Base-by-base conservation (phyloP, 2,329 filamentous ascomycete species). In the Byssothecium circinans region DNA sequence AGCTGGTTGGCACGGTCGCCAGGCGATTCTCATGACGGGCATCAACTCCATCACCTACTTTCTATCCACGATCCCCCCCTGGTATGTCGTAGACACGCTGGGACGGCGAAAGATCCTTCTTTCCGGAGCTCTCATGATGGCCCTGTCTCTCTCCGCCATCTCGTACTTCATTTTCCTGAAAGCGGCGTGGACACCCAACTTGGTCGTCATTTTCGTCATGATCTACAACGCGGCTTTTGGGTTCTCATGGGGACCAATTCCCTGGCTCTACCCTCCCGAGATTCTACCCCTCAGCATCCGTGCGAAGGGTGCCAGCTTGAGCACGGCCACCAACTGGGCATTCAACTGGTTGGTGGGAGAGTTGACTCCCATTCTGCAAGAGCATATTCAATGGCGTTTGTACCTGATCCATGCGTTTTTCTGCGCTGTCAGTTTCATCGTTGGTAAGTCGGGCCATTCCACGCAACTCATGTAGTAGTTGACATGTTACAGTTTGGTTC, bases 251-350 rank as follows among this genome's bases (percentile, higher is more conserved):
- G 94, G 94, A 15, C 94, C 94, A 1, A 95, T 99, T 52, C 94
- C 94, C 8, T 99, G 94, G 94, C 78, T 99, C 14, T 97, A 97
- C 70, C 94, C 94, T 12, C 94, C 94, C n/a, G 94, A 99, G 79
- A 99, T 99, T 74, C 79, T 99, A 35, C 94, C 94, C 4, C 79
- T 99, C 51, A 96, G 91, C 77, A 96, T 97, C 68, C 86, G 94
- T 63, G 95, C 92, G 50, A 97, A 97, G 78, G 94, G 94, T 52
- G 92, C 94, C 44, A 96, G 91, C 80, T 74, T 99, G 69, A 96
- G 92, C 51, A 97, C 94, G 1, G 94, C 94, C 15, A 86, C 91
- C 25, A 99, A 99, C 69, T 99, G 94, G 94, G 91, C 92, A 1
- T 96, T 94, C 74, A 99, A 99, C 74, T 99, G 91, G 88, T 78